Evolutionary conservation across 257 asterid genomes (phyloP).

Genomic region (Rehmannia glutinosa): DNA sequence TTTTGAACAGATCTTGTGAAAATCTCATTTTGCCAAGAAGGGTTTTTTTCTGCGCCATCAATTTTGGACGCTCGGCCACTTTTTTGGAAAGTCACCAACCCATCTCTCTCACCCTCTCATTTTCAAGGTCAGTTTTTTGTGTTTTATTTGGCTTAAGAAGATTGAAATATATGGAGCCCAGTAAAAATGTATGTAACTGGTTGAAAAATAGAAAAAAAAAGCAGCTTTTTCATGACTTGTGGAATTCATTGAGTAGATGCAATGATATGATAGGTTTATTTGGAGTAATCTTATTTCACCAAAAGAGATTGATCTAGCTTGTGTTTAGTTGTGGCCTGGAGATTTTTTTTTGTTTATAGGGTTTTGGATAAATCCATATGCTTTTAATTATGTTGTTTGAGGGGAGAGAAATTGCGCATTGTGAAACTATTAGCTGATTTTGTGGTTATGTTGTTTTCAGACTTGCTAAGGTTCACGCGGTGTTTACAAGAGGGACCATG

Average conservation of each 20-base stretch:
- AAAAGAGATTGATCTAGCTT: not conserved
- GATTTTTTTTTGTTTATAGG: not conserved
- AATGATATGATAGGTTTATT: not conserved
- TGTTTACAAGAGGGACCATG: slow-evolving; percentile 73
- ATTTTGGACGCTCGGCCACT: slow-evolving; percentile 52
- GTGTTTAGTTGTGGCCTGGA: too few species aligned
- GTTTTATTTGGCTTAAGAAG: not conserved
- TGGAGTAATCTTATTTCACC: not conserved
- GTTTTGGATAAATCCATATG: not conserved
- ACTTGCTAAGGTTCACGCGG: slow-evolving; percentile 97
- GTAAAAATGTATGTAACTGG: not conserved
- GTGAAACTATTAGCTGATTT: not conserved
- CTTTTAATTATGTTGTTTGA: not conserved
- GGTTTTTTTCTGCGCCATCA: slow-evolving; percentile 78
- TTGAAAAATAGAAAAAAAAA: not conserved
- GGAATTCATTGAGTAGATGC: not conserved
- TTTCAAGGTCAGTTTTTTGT: slow-evolving; percentile 50
- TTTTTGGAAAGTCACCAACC: slow-evolving; percentile 85
- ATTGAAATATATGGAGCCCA: not conserved
- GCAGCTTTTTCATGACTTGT: not conserved
- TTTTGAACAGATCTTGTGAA: slow-evolving; percentile 35
- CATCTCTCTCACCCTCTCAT: slow-evolving; percentile 90
- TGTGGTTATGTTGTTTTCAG: slow-evolving; percentile 35
- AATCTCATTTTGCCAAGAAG: slow-evolving; percentile 40
- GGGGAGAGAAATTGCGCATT: not conserved